A percentile compares a stretch with the other conserved stretches of the same genome.
phyloP scores from a whole-genome alignment of 768 basidiomycete genomes.

The Neoboletus brunneissimus region DNA sequence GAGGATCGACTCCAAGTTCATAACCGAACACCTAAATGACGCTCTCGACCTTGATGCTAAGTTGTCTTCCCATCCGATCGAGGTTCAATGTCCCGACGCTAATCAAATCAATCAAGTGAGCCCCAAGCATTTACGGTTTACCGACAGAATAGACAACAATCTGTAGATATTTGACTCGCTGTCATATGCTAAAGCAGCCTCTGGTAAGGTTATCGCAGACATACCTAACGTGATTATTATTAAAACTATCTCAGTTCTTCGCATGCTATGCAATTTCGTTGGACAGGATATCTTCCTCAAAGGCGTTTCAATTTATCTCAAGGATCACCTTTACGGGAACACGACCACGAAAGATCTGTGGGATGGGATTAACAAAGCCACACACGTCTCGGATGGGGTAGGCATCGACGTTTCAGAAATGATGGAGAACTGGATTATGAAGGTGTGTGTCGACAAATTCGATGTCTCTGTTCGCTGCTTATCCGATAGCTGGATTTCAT shows the following conservation, averaged over 20 bases:
- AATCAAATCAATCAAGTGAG: constrained; percentile 75
- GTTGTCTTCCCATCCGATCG: constrained; percentile 87
- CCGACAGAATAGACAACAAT: not conserved
- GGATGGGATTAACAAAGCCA: constrained; percentile 77
- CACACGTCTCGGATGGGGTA: constrained; percentile 37
- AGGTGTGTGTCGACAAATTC: constrained; percentile 40
- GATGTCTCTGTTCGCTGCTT: not conserved
- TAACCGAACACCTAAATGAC: constrained; percentile 69
- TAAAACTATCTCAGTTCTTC: constrained; percentile 59
- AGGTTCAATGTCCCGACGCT: constrained; percentile 86
- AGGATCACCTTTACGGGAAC: constrained; percentile 81
- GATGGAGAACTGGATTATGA: constrained; percentile 91
- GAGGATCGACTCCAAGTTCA: constrained; percentile 80
- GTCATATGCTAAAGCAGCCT: constrained; percentile 83
- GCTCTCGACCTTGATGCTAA: constrained; percentile 84
- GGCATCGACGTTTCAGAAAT: constrained; percentile 66
- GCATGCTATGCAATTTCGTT: constrained; percentile 87
- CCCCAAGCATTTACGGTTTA: not conserved
- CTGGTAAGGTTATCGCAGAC: constrained; percentile 42
- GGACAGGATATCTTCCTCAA: constrained; percentile 86
- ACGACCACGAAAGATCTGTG: constrained; percentile 85
- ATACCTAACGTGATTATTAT: not conserved
- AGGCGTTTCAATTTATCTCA: constrained; percentile 90
- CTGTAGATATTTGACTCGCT: constrained; percentile 85
- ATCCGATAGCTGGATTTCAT: not conserved